Evolutionary conservation across 148 eudicot genomes (phyloP), one percentile per base, ranked within the genome.

Genomic region (Vaccinium macrocarpon): DNA sequence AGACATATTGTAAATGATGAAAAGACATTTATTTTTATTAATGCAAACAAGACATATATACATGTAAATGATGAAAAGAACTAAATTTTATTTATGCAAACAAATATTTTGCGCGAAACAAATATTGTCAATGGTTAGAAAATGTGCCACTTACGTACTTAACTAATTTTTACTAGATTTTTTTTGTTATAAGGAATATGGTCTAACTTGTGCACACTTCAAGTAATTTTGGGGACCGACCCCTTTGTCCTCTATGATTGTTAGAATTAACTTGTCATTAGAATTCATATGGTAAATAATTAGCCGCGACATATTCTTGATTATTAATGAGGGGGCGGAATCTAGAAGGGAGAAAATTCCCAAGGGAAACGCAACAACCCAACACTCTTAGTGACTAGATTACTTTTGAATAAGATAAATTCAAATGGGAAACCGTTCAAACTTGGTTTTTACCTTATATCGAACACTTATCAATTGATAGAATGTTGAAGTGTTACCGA

Each of bases 131-230:
- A 35, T 35, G 38, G 38, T 35, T 35, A 35, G 38, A 90, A 74
- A 80, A 55, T 95, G 88, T 49, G 51, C 51, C 51, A 49, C 51
- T 49, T 8, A 49, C 51, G 11, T 1, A 50, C 52, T 50, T 7
- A 50, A 50, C 9, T 8, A 7, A 8, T 50, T 50, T 50, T 50
- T 8, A 50, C 46, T 4, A 42, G 46, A 42, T 42, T 42, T 42
- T 42, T 42, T 42, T 42, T 42, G 6, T 42, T 42, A 42, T 42
- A 4, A 42, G 46, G 46, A 3, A 6, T 42, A 42, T 42, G 46
- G 55, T 10, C 14, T 0, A 52, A 9, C 14, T 52, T 52, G 14
- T 1, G 55, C 2, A 15, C 55, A 52, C 8, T 2, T 9, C 0
- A 3, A 52, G 8, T 52, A 52, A 52, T 52, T 1, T 8, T 52